Percentiles rank a stretch among this genome's conserved stretches.
phyloP scores from a whole-genome alignment of 78 protist genomes.

The Anaeramoeba flamelloides region DNA sequence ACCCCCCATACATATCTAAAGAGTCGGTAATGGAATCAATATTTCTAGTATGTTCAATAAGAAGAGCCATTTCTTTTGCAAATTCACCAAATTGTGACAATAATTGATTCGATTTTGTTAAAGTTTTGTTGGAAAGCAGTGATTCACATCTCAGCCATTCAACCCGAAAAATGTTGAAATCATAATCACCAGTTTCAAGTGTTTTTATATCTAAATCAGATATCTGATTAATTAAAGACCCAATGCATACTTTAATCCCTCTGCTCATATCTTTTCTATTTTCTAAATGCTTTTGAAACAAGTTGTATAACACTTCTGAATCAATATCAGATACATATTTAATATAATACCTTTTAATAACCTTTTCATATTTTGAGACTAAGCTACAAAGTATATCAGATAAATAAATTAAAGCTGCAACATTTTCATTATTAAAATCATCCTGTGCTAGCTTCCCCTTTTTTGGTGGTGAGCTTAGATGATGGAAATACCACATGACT shows the following conservation, averaged over 20 bases:
- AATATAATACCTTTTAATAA: background rate
- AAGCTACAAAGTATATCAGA: background rate
- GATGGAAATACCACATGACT: background rate
- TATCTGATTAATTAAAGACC: background rate
- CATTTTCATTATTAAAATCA: background rate
- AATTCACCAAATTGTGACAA: background rate
- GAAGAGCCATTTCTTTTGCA: background rate
- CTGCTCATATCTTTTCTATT: no score
- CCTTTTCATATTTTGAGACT: background rate
- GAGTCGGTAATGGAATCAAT: background rate
- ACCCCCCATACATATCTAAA: background rate
- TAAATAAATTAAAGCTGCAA: background rate
- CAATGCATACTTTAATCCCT: background rate
- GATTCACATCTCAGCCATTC: background rate
- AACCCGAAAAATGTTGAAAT: background rate
- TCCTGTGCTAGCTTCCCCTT: background rate
- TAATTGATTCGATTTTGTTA: background rate
- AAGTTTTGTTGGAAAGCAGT: background rate
- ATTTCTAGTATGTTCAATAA: background rate
- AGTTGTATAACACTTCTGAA: background rate
- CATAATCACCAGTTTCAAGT: no score
- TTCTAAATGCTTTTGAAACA: background rate
- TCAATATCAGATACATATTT: background rate
- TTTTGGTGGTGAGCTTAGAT: background rate
- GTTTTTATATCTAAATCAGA: background rate